Conservation (phyloP, 495 filamentous ascomycete species). For the Monascus purpureus region DNA sequence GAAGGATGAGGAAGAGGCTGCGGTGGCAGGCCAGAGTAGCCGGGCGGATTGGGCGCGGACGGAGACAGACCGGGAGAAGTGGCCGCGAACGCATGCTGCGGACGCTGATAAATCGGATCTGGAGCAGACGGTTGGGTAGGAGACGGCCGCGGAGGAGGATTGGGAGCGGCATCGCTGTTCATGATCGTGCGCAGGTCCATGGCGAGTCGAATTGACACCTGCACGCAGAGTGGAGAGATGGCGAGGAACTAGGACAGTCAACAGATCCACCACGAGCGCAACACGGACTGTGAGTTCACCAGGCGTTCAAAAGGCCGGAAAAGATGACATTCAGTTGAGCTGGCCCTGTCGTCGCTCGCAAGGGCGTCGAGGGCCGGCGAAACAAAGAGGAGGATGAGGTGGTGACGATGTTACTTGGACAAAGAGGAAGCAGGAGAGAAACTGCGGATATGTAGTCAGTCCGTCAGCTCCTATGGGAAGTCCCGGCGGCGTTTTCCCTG, state of each 20-base stretch:
- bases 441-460: conserved; percentile 1
- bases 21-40: conserved; percentile 22
- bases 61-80: conserved; percentile 8
- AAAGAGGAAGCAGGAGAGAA: not conserved
- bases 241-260: no score
- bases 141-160: conserved; percentile 12
- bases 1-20: conserved; percentile 24
- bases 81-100: conserved; percentile 9
- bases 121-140: conserved; percentile 8
- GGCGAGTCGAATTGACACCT: conserved; percentile 14
- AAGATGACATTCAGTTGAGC: not conserved
- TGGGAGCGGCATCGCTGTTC: conserved; percentile 31
- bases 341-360: not conserved
- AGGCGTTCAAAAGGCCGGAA: no score
- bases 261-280: no score
- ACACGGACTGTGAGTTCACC: no score
- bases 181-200: conserved; percentile 45
- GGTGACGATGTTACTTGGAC: not conserved
- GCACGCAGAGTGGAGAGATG: conserved; percentile 7
- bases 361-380: conserved; percentile 1
- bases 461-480: not conserved
- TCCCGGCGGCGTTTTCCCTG: no score
- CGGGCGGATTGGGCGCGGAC: conserved; percentile 11
- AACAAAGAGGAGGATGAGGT: not conserved
- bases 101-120: conserved; percentile 10